A percentile compares a stretch with the other conserved stretches of the same genome.
phyloP scores from a whole-genome alignment of 768 basidiomycete genomes.

The Coprinellus aureogranulatus region DNA sequence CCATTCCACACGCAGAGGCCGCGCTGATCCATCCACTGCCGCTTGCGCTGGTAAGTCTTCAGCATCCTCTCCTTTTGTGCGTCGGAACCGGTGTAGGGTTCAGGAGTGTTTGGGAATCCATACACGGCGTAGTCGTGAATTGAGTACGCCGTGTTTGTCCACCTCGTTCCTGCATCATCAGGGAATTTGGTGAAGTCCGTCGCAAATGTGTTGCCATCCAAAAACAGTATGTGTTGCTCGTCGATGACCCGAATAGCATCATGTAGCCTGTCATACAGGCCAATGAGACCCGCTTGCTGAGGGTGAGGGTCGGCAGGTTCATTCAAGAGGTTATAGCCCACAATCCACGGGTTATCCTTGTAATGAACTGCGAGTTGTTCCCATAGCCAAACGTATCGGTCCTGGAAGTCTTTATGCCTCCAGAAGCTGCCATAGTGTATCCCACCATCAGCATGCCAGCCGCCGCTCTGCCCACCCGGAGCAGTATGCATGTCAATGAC shows the following conservation, averaged over 20 bases:
- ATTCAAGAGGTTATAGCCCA: conserved; percentile 83
- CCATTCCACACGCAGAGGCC: conserved; percentile 77
- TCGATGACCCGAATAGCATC: conserved; percentile 70
- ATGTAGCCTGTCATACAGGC: conserved; percentile 67
- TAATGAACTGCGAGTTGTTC: conserved; percentile 69
- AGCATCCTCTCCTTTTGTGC: conserved; percentile 50
- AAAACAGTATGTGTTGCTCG: conserved; percentile 67
- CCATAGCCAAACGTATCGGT: conserved; percentile 77
- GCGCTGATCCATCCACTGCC: conserved; percentile 69
- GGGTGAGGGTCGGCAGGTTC: conserved; percentile 66
- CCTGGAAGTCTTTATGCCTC: conserved; percentile 82
- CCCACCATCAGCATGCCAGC: conserved; percentile 80
- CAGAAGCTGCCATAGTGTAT: conserved; percentile 70
- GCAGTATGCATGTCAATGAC: conserved; percentile 81
- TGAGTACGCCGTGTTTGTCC: conserved; percentile 71
- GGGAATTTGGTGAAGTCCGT: conserved; percentile 69
- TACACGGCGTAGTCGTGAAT: conserved; percentile 76
- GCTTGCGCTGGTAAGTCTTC: conserved; percentile 65
- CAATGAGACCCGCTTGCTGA: conserved; percentile 55
- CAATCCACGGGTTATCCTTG: conserved; percentile 74
- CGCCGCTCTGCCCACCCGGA: conserved; percentile 70
- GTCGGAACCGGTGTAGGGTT: conserved; percentile 52
- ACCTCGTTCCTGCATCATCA: conserved; percentile 54
- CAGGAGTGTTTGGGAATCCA: conserved; percentile 69
- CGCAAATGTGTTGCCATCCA: conserved; percentile 83